Evolutionary conservation across 352 stramenopile genomes (phyloP), one percentile per base, ranked within the genome.

Genomic region (Pythium aristosporum): DNA sequence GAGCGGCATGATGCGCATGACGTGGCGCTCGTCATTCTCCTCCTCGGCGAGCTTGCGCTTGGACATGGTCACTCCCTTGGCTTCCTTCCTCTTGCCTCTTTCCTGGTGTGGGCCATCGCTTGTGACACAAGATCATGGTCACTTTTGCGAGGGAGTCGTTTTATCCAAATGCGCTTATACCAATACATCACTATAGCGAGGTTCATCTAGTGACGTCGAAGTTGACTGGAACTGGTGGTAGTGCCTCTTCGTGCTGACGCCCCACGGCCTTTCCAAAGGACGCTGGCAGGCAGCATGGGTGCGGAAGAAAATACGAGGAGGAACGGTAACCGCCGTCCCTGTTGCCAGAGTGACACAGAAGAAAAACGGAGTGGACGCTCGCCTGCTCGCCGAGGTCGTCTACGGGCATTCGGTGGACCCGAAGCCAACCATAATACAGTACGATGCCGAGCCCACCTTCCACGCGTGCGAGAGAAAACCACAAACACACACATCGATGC

Each of bases 1-100:
- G 44, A 99, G 86, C 5, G 95, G 94, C 81, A 95, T 98, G 71
- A 98, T 94, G 70, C 83, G 83, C 86, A 98, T 96, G 61, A 94
- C 80, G 71, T 96, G 85, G 64, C 87, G 87, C 81, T 94, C 87
- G 66, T 96, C 87, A 23, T 71, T 80, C 32, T 81, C 79, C 49
- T 90, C 80, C 30, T 93, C 84, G 15, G 78, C 81, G 57, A 89
- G 68, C 70, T 77, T 67, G 49, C 83, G 83, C 81, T 92, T 92
- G 52, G 83, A 81, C 83, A 91, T 88, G 34, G 49, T 56, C 13
- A 25, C 46, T 32, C n/a, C 12, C 39, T 44, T n/a, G 13, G 5
- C 39, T 16, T 20, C 11, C 18, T 46, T n/a, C 15, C 18, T 46
- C 5, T 46, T 15, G 21, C 3, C 5, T 10, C 15, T 46, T 46